phyloP scores from a whole-genome alignment of 148 eudicot species.

The Spergularia marina region DNA sequence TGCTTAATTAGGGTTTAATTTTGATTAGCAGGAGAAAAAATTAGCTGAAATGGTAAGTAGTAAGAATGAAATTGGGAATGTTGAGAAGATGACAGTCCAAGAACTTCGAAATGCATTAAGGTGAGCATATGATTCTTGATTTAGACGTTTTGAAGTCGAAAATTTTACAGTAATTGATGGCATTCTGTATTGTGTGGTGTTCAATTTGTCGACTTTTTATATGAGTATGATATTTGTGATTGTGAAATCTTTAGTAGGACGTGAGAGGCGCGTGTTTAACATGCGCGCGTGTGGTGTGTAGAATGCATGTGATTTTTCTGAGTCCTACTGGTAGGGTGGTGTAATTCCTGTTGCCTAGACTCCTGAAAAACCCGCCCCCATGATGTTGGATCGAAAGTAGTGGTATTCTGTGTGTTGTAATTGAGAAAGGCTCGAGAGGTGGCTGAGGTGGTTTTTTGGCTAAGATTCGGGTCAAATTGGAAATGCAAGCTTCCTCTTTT shows the following conservation, averaged over 20 bases:
- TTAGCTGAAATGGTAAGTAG: constrained; percentile 25
- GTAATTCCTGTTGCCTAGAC: no score
- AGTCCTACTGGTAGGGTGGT: no score
- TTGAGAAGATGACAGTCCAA: constrained; percentile 57
- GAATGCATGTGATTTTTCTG: no score
- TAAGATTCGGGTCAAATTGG: no score
- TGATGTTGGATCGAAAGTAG: no score
- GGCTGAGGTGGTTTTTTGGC: no score
- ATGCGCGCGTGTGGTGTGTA: no score
- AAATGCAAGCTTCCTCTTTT: no score
- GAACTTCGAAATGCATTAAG: constrained; percentile 60
- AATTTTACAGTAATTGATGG: background rate
- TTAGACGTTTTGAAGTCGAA: background rate
- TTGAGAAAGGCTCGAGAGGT: no score
- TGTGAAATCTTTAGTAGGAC: background rate
- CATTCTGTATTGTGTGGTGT: background rate
- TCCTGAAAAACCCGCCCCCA: no score
- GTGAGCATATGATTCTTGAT: constrained; percentile 19
- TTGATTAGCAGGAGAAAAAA: constrained; percentile 30
- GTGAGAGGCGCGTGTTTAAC: background rate
- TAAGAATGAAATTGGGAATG: constrained; percentile 29
- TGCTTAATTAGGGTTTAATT: constrained; percentile 8
- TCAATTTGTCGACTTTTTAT: background rate
- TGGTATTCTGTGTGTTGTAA: no score
- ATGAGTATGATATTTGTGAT: background rate